Percentiles rank a stretch among this genome's conserved stretches.
Evolutionary conservation across 768 basidiomycete species (phyloP).

Genomic region (Lentinula raphanica): DNA sequence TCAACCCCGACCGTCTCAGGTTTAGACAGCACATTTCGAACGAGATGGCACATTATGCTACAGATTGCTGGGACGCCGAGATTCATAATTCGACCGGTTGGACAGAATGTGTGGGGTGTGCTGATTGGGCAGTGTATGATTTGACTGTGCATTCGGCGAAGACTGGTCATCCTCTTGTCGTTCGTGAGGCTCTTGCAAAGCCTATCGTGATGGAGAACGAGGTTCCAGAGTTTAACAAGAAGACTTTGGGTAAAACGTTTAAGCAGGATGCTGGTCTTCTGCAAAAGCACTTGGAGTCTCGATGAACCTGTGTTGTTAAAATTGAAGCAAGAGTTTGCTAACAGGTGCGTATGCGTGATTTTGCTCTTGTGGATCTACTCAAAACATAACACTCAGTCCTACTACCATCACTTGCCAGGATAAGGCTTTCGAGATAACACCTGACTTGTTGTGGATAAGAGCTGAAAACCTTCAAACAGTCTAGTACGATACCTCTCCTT

Average conservation of each 20-base stretch:
- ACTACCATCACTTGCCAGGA: conserved; percentile 24
- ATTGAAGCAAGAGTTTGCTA: conserved; percentile 65
- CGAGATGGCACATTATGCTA: conserved; percentile 99
- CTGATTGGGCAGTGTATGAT: conserved; percentile 97
- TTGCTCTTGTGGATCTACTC: conserved; percentile 6
- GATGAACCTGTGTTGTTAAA: conserved; percentile 58
- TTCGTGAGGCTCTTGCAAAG: conserved; percentile 80
- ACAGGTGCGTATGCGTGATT: conserved; percentile 50
- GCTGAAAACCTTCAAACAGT: conserved; percentile 72
- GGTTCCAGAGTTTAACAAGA: conserved; percentile 81
- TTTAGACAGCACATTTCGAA: conserved; percentile 99
- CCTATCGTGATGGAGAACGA: conserved; percentile 79
- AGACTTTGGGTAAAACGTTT: conserved; percentile 82
- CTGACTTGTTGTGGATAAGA: conserved; percentile 74
- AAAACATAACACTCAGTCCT: not conserved
- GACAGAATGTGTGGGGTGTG: conserved; percentile 99
- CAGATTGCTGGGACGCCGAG: conserved; percentile 99
- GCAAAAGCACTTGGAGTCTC: conserved; percentile 60
- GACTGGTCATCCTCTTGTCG: conserved; percentile 83
- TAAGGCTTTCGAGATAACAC: conserved; percentile 61
- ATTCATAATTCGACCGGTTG: conserved; percentile 87
- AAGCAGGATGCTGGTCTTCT: conserved; percentile 71
- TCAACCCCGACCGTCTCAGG: conserved; percentile 75
- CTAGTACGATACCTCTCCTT: conserved; percentile 65
- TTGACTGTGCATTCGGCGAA: conserved; percentile 79